These are phyloP conservation scores for Colletotrichum sansevieriae DNA, from an alignment of 2,329 filamentous ascomycete genomes.

Conservation along the genomic window DNA sequence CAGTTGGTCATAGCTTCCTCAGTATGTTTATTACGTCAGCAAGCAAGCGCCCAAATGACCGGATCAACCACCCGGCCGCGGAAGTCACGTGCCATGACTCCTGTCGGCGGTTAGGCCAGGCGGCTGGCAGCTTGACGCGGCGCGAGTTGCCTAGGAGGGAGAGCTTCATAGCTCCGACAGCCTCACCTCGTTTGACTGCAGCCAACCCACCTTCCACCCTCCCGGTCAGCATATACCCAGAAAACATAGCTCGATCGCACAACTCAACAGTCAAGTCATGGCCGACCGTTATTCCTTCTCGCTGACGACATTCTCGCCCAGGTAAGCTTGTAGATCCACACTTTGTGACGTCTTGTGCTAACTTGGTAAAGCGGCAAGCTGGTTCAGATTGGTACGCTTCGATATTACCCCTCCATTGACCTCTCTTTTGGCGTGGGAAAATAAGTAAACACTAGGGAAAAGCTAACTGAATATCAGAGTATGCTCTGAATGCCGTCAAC, in stretches of 20 bases:
- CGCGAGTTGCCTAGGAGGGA: conserved; percentile 44
- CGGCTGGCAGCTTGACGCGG: conserved; percentile 43
- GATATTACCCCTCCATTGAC: conserved; percentile 18
- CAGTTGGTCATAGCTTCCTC: conserved; percentile 36
- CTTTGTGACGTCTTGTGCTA: conserved; percentile 41
- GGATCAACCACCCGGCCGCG: conserved; percentile 21
- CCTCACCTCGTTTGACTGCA: conserved; percentile 41
- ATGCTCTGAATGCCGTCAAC: conserved; percentile 99
- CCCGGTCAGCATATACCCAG: conserved; percentile 15
- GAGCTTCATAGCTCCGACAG: conserved; percentile 42
- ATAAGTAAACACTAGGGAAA: neutral
- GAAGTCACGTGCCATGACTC: conserved; percentile 23
- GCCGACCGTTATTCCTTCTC: conserved; percentile 99
- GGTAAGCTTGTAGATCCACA: conserved; percentile 69
- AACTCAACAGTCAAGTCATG: conserved; percentile 68
- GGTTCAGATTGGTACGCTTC: conserved; percentile 85
- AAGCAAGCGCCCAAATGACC: neutral
- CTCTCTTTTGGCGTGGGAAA: neutral
- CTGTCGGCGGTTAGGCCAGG: conserved; percentile 6
- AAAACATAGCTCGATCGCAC: conserved; percentile 15
- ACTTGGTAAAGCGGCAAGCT: conserved; percentile 84
- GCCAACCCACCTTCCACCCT: conserved; percentile 33
- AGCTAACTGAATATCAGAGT: conserved; percentile 74
- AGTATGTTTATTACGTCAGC: conserved; percentile 19
- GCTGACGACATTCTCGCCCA: conserved; percentile 98